phyloP scores from a whole-genome alignment of 148 eudicot species.

The Spergularia bocconei region DNA sequence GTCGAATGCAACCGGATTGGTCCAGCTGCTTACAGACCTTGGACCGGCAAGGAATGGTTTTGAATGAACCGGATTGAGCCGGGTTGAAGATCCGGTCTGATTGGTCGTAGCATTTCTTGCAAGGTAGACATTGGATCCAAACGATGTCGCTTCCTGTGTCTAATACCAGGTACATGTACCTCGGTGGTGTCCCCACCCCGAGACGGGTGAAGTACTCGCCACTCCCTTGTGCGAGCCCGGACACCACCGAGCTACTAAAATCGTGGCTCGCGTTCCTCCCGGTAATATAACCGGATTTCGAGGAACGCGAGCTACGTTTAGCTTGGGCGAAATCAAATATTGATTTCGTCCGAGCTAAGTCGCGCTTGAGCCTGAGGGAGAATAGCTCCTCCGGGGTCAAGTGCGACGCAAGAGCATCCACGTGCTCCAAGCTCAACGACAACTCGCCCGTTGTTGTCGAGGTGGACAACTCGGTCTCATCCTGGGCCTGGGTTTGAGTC shows the following conservation, averaged over 20 bases:
- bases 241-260: slow-evolving; percentile 79
- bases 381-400: slow-evolving; percentile 51
- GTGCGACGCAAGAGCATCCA: slow-evolving; percentile 45
- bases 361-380: slow-evolving; percentile 55
- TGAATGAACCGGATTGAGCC: slow-evolving; percentile 45
- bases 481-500: slow-evolving; percentile 17
- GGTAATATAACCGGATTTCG: not conserved
- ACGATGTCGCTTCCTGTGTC: slow-evolving; percentile 97
- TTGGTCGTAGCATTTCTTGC: slow-evolving; percentile 74
- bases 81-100: slow-evolving; percentile 83
- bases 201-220: slow-evolving; percentile 98
- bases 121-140: slow-evolving; percentile 87
- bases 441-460: not conserved
- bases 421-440: slow-evolving; percentile 48
- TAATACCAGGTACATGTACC: slow-evolving; percentile 72
- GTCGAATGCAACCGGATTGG: slow-evolving; percentile 61
- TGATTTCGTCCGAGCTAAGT: slow-evolving; percentile 40
- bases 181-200: slow-evolving; percentile 82
- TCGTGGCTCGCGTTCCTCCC: slow-evolving; percentile 13
- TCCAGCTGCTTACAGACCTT: slow-evolving; percentile 64
- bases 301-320: slow-evolving; percentile 11
- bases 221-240: slow-evolving; percentile 82
- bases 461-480: not conserved
- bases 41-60: slow-evolving; percentile 52
- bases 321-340: slow-evolving; percentile 20